Evolutionary conservation across 2,329 filamentous ascomycete species (phyloP), one percentile per base, ranked within the genome.

Genomic region (Incumbomyces lentus): DNA sequence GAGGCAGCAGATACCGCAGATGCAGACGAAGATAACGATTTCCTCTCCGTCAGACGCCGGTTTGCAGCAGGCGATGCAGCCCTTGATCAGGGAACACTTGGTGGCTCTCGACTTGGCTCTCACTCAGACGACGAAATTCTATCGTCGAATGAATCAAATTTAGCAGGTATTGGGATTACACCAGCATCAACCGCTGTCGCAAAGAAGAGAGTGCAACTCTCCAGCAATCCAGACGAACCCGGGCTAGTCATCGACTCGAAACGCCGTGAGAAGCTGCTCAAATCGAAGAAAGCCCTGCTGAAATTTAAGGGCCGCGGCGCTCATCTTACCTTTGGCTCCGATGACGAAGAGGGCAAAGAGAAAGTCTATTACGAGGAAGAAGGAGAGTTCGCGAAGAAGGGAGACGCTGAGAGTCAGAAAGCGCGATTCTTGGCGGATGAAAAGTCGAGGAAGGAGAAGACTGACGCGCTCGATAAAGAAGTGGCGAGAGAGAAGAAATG

Each of bases 231-330:
- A 33, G 74, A 82, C 51, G 70, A 72, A 37, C 78, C 84, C 22
- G 78, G 86, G 1, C 73, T 95, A 37, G 70, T 95, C 16, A 80
- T 98, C 52, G 92, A 98, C 69, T 95, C 88, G 11, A 93, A 96
- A 65, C 86, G 92, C 18, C 82, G 88, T 55, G 90, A 95, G 68
- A 96, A 95, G 69, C 76, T 95, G n/a, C 77, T 96, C 54, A 84
- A 84, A 60, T 93, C 86, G 16, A 96, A 95, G 74, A 95, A 95
- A 74, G 85, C 93, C 66, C 77, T 95, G 54, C 76, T 87, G 60
- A 92, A 94, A 62, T 85, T 86, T 71, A 93, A 88, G 71, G 86
- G 87, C 60, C 84, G 83, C 61, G 84, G 86, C 11, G 82, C 78
- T 34, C 94, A 92, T 62, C 70, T 95, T 6, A 75, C 95, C 4